Percentiles rank a stretch among this genome's conserved stretches.
phyloP scores from a whole-genome alignment of 225 moss, liverwort and hornwort genomes.

The Asterella californica region DNA sequence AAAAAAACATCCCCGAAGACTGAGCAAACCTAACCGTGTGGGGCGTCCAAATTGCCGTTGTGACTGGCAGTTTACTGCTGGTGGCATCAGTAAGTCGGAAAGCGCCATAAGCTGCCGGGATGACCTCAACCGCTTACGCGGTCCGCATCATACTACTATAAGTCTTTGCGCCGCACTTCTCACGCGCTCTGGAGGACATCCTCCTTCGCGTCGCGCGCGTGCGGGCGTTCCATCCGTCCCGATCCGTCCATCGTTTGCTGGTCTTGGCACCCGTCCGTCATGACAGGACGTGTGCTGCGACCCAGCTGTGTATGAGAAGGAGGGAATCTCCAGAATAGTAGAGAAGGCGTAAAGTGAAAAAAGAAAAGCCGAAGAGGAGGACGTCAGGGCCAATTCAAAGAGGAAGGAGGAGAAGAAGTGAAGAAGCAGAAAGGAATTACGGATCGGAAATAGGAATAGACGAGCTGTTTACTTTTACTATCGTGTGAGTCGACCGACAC shows the following conservation, averaged over 20 bases:
- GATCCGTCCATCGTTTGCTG: background rate
- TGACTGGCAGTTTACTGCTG: constrained; percentile 6
- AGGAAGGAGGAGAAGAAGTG: background rate
- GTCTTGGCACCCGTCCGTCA: background rate
- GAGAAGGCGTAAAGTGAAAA: too few species aligned
- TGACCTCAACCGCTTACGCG: constrained; percentile 1
- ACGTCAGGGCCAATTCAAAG: background rate
- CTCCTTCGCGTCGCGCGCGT: background rate
- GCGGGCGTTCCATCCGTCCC: background rate
- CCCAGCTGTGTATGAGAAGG: background rate
- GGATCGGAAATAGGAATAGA: background rate
- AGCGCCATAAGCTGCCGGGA: too few species aligned
- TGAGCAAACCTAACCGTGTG: constrained; percentile 1
- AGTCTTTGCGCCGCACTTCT: background rate
- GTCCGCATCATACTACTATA: too few species aligned
- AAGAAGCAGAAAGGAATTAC: background rate
- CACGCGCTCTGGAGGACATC: background rate
- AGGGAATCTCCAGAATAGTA: background rate
- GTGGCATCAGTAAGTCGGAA: background rate
- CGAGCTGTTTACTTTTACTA: background rate
- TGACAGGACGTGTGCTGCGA: background rate
- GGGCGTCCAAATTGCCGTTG: background rate
- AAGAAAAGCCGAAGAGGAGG: background rate
- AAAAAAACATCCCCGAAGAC: too few species aligned
- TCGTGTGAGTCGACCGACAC: background rate